phyloP scores from a whole-genome alignment of 495 filamentous ascomycete species.

The Penicillium paxilli region DNA sequence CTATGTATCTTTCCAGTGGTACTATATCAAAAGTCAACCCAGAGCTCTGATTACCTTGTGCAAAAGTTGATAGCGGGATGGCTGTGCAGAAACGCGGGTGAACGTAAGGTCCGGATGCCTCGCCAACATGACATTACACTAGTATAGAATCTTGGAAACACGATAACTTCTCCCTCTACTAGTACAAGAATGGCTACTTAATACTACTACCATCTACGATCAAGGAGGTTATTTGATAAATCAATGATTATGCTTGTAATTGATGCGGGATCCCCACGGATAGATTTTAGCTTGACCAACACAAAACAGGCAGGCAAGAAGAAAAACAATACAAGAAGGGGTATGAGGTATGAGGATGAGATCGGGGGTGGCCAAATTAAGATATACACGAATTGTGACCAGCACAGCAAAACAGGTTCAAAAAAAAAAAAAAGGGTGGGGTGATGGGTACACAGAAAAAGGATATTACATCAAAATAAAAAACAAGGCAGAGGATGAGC shows the following conservation, averaged over 20 bases:
- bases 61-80: no score
- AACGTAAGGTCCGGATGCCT: no score
- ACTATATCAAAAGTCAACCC: no score
- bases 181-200: no score
- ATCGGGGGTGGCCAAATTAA: slow-evolving; percentile 26
- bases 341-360: slow-evolving; percentile 28
- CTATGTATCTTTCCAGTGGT: no score
- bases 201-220: not conserved
- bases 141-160: no score
- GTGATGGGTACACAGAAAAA: slow-evolving; percentile 3
- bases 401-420: slow-evolving; percentile 23
- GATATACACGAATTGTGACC: slow-evolving; percentile 39
- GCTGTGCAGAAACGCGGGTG: no score
- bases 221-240: not conserved
- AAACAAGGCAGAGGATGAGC: slow-evolving; percentile 11
- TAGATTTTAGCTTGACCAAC: slow-evolving; percentile 26
- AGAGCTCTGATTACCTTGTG: no score
- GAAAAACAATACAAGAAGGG: slow-evolving; percentile 33
- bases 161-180: no score
- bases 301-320: slow-evolving; percentile 24
- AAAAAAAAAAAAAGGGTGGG: no score
- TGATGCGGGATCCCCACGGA: slow-evolving; percentile 19
- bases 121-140: no score
- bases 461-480: slow-evolving; percentile 31
- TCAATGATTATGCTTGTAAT: slow-evolving; percentile 21